phyloP scores from a whole-genome alignment of 768 basidiomycete species.

The Termitomyces sp. region DNA sequence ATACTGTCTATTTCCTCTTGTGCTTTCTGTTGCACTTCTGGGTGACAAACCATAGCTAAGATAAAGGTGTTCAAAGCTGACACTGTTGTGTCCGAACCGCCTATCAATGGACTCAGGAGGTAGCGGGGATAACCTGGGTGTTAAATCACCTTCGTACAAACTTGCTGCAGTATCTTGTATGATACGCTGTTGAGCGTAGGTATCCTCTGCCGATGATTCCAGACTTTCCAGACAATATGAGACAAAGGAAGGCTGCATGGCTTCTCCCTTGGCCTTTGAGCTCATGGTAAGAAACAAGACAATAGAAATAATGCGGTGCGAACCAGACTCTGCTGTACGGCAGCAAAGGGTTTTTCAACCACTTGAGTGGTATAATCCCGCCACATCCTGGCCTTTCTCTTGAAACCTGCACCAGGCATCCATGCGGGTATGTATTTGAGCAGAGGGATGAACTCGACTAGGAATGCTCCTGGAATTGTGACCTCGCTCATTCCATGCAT shows the following conservation, averaged over 20 bases:
- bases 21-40: constrained; percentile 21
- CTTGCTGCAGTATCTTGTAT: not conserved
- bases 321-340: constrained; percentile 13
- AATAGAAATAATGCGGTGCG: not conserved
- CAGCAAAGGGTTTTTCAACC: constrained; percentile 19
- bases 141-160: not conserved
- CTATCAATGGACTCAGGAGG: not conserved
- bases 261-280: constrained; percentile 9
- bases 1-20: constrained; percentile 23
- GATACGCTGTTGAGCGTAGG: not conserved
- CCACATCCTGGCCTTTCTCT: constrained; percentile 25
- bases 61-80: constrained; percentile 18
- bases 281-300: not conserved
- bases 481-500: constrained; percentile 23
- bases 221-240: constrained; percentile 3
- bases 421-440: constrained; percentile 30
- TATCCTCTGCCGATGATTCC: not conserved
- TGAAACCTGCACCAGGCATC: constrained; percentile 32
- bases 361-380: constrained; percentile 11
- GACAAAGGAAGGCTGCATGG: constrained; percentile 18
- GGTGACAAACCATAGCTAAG: constrained; percentile 23
- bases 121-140: constrained; percentile 6
- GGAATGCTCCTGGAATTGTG: constrained; percentile 22
- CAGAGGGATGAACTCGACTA: constrained; percentile 26
- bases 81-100: constrained; percentile 15